Conservation (phyloP, 768 basidiomycete genomes). For the Amanita jacksonii region DNA sequence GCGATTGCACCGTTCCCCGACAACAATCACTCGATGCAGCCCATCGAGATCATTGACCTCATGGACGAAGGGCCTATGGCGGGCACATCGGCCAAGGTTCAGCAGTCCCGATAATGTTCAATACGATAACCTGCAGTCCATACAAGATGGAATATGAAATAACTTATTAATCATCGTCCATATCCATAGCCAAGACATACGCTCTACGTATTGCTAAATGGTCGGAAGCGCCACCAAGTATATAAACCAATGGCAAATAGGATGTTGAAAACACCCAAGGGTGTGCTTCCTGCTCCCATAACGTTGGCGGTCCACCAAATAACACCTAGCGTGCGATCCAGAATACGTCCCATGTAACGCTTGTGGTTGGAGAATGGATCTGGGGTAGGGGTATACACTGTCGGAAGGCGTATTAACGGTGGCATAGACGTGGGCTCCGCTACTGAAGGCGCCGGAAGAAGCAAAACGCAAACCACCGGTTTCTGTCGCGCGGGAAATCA, state of each 20-base stretch:
- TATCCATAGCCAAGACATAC: too few relatives aligned
- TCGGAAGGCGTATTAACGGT: constrained; percentile 43
- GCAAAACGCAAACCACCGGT: constrained; percentile 72
- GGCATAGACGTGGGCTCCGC: constrained; percentile 11
- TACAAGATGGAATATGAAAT: too few relatives aligned
- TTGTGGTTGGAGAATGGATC: constrained; percentile 48
- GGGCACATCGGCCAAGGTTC: not conserved
- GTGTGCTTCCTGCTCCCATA: constrained; percentile 66
- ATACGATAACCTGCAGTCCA: too few relatives aligned
- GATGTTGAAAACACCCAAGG: constrained; percentile 67
- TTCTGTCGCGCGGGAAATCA: constrained; percentile 38
- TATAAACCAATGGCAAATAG: constrained; percentile 57
- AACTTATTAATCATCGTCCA: too few relatives aligned
- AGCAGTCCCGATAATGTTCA: not conserved
- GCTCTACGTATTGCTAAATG: constrained; percentile 2
- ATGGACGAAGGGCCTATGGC: not conserved
- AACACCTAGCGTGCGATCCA: constrained; percentile 72
- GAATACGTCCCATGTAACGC: constrained; percentile 48
- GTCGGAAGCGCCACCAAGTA: constrained; percentile 43
- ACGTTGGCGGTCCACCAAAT: constrained; percentile 70
- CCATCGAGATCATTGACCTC: not conserved
- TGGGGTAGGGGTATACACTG: constrained; percentile 38
- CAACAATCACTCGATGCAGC: not conserved
- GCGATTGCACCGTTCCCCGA: not conserved
- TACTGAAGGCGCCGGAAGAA: constrained; percentile 39